Base-by-base conservation (phyloP, 805 yeast genomes). In the Starmerella floricola region DNA sequence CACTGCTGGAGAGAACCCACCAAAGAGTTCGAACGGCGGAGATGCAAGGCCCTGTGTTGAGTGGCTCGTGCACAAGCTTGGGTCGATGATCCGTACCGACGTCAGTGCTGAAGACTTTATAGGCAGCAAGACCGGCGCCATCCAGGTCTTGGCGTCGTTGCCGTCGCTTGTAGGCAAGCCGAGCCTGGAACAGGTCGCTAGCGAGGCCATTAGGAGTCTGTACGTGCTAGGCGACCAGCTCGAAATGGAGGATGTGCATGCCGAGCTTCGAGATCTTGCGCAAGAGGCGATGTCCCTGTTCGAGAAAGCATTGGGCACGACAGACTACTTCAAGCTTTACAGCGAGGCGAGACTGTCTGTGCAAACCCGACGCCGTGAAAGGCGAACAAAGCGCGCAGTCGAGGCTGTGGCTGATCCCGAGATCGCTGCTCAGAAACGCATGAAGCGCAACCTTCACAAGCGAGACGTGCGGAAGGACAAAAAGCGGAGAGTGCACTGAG, bases 391-490 rank as follows among this genome's bases (percentile, higher is more conserved):
- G 56, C 69, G 86, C 44, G 80, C 94, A 0, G 78, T 80, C 45
- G 63, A 84, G 57, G 80, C 85, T 2, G 68, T 87, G 10, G 72
- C 69, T 17, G 81, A 79, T 3, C 97, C 97, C 1, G 94, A 80
- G 13, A 62, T 72, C 32, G 78, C 84, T n/a, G 91, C 95, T 2
- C 72, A 71, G 50, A 74, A 82, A 60, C 83, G 80, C 63, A 56
- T 83, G 55, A 78, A 69, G 62, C 83, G 81, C 59, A 93, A 87
- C 63, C 74, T 69, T 30, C 72, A 78, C 53, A 71, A 73, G 23
- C 75, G 87, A 58, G 91, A 81, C 48, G 82, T 79, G 67, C 72
- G 95, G 60, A 40, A 42, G 15, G 31, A 19, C 11, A 41, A 39
- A 6, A 31, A 31, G 16, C 43, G 17, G 15, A 32, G 17, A 13